phyloP scores from a whole-genome alignment of 148 eudicot genomes.

The Nepenthes mirabilis region DNA sequence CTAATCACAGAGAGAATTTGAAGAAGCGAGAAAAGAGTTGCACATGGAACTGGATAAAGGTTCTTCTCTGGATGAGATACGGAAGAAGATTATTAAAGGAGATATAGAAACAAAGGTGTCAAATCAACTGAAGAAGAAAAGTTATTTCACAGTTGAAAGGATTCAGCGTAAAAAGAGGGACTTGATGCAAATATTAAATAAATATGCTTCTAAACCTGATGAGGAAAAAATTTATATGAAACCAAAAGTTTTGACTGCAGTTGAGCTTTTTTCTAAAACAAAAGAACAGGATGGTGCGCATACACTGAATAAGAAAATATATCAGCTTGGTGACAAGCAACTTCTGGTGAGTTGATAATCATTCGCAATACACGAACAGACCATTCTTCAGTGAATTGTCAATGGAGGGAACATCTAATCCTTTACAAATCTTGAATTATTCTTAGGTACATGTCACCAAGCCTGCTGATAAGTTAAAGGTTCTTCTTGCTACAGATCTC shows the following conservation, averaged over 20 bases:
- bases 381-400: neutral
- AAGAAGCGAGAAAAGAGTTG: slow-evolving; percentile 82
- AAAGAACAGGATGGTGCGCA: slow-evolving; percentile 36
- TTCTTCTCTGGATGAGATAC: slow-evolving; percentile 47
- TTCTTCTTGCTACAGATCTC: slow-evolving; percentile 57
- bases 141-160: slow-evolving; percentile 26
- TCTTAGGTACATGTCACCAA: slow-evolving; percentile 70
- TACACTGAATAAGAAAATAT: slow-evolving; percentile 39
- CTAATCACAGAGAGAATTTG: slow-evolving; percentile 60
- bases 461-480: slow-evolving; percentile 41
- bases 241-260: slow-evolving; percentile 44
- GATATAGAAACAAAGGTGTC: slow-evolving; percentile 60
- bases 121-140: slow-evolving; percentile 42
- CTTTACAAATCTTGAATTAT: neutral
- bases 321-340: slow-evolving; percentile 54
- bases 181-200: slow-evolving; percentile 43
- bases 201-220: slow-evolving; percentile 20
- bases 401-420: neutral
- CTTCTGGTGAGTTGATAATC: slow-evolving; percentile 56
- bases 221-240: slow-evolving; percentile 17
- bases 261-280: slow-evolving; percentile 43
- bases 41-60: slow-evolving; percentile 69
- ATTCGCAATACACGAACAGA: neutral
- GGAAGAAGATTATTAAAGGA: slow-evolving; percentile 58
- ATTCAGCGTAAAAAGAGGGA: slow-evolving; percentile 89